A percentile compares a stretch with the other conserved stretches of the same genome.
Conservation (phyloP, 2,329 filamentous ascomycete genomes). For the Colletotrichum sp. region DNA sequence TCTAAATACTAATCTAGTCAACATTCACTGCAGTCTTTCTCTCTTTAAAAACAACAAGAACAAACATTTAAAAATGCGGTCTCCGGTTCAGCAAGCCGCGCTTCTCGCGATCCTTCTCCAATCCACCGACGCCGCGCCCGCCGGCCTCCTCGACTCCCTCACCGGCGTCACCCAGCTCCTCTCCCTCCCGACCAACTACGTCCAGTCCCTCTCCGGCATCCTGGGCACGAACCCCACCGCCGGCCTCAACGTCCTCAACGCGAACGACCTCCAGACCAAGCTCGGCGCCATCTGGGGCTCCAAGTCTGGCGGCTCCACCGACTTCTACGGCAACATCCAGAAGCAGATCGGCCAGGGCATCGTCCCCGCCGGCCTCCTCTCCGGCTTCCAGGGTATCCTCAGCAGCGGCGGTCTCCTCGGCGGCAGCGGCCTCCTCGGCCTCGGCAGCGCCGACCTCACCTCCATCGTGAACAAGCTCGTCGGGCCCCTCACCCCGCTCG, state of each 20-base stretch:
- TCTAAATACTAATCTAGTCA: not conserved
- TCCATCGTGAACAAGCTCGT: not conserved
- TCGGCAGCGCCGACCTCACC: not conserved
- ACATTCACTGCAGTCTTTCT: not conserved
- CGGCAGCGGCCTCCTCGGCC: not conserved
- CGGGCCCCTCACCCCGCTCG: not conserved
- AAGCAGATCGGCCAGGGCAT: slow-evolving; percentile 1
- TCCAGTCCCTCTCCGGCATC: not conserved
- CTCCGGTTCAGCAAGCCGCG: not conserved
- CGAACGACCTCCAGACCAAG: not conserved
- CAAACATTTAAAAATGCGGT: not conserved
- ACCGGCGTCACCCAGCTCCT: not conserved
- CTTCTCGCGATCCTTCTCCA: not conserved
- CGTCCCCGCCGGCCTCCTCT: not conserved
- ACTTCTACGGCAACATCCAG: slow-evolving; percentile 9
- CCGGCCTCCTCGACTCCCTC: slow-evolving; percentile 2
- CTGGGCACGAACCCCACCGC: not conserved
- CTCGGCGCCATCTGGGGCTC: slow-evolving; percentile 5
- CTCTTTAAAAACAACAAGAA: not conserved
- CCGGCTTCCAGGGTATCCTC: slow-evolving; percentile 1
- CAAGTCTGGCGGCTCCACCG: not conserved
- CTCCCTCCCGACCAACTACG: slow-evolving; percentile 4
- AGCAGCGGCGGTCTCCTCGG: slow-evolving; percentile 1
- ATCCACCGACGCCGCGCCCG: not conserved
- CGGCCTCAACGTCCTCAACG: not conserved